Evolutionary conservation across 768 basidiomycete species (phyloP).

Genomic region (Atractiella rhizophila): DNA sequence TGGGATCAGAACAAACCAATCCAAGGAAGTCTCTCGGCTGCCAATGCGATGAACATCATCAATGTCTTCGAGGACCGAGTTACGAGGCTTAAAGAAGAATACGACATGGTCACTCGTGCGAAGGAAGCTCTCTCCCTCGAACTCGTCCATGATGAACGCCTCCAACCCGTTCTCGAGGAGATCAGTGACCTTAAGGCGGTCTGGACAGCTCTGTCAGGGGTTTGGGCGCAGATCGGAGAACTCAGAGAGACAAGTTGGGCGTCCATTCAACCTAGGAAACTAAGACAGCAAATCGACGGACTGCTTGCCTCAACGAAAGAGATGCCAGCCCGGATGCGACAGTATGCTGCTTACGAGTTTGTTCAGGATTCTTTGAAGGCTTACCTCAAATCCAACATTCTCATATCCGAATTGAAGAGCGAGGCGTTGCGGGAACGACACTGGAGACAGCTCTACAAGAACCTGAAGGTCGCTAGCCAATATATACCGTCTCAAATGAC

Average conservation of each 20-base stretch:
- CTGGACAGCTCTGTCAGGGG: slow-evolving; percentile 92
- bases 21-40: slow-evolving; percentile 85
- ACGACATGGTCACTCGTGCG: slow-evolving; percentile 78
- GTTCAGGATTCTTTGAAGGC: slow-evolving; percentile 73
- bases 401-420: slow-evolving; percentile 84
- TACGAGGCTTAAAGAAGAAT: slow-evolving; percentile 70
- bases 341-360: slow-evolving; percentile 95
- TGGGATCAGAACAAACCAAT: slow-evolving; percentile 94
- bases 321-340: slow-evolving; percentile 96
- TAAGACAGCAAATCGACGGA: slow-evolving; percentile 80
- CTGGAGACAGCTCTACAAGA: slow-evolving; percentile 93
- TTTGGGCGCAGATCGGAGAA: slow-evolving; percentile 81
- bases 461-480: slow-evolving; percentile 43
- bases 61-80: slow-evolving; percentile 83
- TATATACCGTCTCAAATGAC: slow-evolving; percentile 71
- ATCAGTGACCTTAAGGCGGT: slow-evolving; percentile 88
- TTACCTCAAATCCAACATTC: slow-evolving; percentile 62
- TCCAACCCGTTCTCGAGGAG: slow-evolving; percentile 86
- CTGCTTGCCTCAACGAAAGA: slow-evolving; percentile 81
- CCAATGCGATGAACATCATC: slow-evolving; percentile 85
- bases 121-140: slow-evolving; percentile 94
- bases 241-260: slow-evolving; percentile 71
- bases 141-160: slow-evolving; percentile 51
- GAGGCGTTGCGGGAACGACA: slow-evolving; percentile 93
- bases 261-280: slow-evolving; percentile 68